Base-by-base conservation (phyloP, 129 eudicot genomes). In the Calendula officinalis region DNA sequence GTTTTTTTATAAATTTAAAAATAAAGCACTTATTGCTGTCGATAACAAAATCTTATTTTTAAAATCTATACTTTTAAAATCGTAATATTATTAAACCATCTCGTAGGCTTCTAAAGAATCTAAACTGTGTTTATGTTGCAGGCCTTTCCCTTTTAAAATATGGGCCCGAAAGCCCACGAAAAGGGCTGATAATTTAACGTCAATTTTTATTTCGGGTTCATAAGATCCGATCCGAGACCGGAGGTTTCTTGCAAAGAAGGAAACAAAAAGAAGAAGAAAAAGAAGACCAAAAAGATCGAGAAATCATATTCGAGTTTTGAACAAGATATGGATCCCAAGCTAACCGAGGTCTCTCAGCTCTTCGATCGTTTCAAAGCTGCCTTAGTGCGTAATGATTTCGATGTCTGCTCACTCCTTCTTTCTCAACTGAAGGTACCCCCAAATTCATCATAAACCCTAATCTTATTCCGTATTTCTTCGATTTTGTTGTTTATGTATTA, bases 361-460 rank as follows among this genome's bases (percentile, higher is more conserved):
- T 88, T 88, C 62, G 87, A 83, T 5, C 81, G 96, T 73, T 92
- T 88, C 80, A 88, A 92, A 75, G 96, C 96, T 54, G 83, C 95
- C 4, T 64, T 83, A 44, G 65, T 75, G 0, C 85, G 95, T 40
- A 82, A 74, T 17, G 99, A 92, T 77, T 79, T 78, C 70, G 95
- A 85, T 75, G 69, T 84, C 6, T 80, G 84, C 41, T 65, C 80
- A 43, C 76, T 39, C 5, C 84, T 88, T 33, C 91, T 92, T 15
- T 83, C 95, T 14, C 89, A 85, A 52, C 96, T 88, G 52, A 88
- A 92, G 96, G 96, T 92, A 73, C 63, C 16, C 53, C 43, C 34
- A 22, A 50, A 22, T n/a, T 61, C 51, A 38, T 38, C 54, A 34
- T 53, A 36, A 55, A 51, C 74, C 67, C 75, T 44, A 45, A 66